phyloP scores from a whole-genome alignment of 441 rosid genomes.

The Viola pubescens region DNA sequence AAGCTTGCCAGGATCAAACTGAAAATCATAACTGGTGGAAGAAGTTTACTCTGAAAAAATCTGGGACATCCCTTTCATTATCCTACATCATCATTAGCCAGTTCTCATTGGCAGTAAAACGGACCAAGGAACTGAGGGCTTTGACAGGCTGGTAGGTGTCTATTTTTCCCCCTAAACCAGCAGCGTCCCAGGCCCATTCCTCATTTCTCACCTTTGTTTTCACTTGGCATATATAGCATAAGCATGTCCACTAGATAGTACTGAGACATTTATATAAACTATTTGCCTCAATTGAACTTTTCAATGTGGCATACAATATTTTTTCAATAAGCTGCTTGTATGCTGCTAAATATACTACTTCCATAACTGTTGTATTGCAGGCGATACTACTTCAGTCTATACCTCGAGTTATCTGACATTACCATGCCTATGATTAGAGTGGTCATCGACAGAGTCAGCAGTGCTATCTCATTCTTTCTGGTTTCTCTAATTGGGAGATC shows the following conservation, averaged over 20 bases:
- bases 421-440: conserved; percentile 64
- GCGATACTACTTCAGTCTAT: conserved; percentile 85
- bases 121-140: conserved; percentile 80
- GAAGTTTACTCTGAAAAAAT: conserved; percentile 35
- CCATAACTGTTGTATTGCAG: conserved; percentile 28
- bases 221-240: conserved; percentile 7
- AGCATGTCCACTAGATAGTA: background rate
- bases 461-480: conserved; percentile 75
- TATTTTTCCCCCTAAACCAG: conserved; percentile 6
- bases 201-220: background rate
- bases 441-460: conserved; percentile 59
- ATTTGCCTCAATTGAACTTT: too few relatives aligned
- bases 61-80: conserved; percentile 30
- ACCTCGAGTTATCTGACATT: conserved; percentile 83
- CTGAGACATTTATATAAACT: too few relatives aligned
- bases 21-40: conserved; percentile 62
- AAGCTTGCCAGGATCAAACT: conserved; percentile 27
- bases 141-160: conserved; percentile 76
- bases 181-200: too few relatives aligned
- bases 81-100: conserved; percentile 38
- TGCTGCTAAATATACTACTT: background rate
- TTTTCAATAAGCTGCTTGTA: too few relatives aligned
- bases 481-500: conserved; percentile 84
- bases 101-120: conserved; percentile 67
- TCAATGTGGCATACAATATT: too few relatives aligned